Percentiles rank a stretch among this genome's conserved stretches.
These are phyloP conservation scores for Dryas drummondii DNA, from an alignment of 306 rosid genomes.

Conservation along the genomic window DNA sequence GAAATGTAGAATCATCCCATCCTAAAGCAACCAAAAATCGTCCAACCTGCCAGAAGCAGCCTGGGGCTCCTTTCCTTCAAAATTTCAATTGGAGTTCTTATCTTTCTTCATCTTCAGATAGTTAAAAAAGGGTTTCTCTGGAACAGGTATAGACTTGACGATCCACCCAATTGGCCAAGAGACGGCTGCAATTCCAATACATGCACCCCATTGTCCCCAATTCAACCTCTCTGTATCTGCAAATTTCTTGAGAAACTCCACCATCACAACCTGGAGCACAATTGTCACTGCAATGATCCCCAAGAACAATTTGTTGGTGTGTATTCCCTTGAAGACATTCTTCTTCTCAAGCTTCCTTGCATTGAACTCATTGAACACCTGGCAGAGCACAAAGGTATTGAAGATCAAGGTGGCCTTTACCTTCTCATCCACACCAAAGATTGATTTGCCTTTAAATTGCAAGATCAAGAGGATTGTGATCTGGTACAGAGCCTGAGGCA, in stretches of 20 bases:
- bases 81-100: neutral
- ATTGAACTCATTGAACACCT: slow-evolving; percentile 42
- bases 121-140: slow-evolving; percentile 25
- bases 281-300: slow-evolving; percentile 30
- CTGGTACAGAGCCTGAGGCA: slow-evolving; percentile 35
- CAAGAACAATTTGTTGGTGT: slow-evolving; percentile 34
- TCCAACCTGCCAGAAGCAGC: neutral
- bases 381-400: slow-evolving; percentile 39
- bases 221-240: slow-evolving; percentile 37
- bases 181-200: slow-evolving; percentile 26
- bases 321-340: slow-evolving; percentile 41
- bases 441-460: slow-evolving; percentile 27
- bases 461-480: slow-evolving; percentile 23
- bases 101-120: slow-evolving; percentile 3
- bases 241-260: slow-evolving; percentile 39
- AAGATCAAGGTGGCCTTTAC: slow-evolving; percentile 43
- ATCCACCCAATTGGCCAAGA: slow-evolving; percentile 44
- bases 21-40: neutral
- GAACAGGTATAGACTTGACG: slow-evolving; percentile 34
- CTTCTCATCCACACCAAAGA: slow-evolving; percentile 24
- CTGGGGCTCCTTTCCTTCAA: neutral
- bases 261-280: slow-evolving; percentile 40
- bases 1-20: too few relatives aligned
- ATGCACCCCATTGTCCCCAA: slow-evolving; percentile 39
- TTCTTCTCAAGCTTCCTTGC: slow-evolving; percentile 42